Conservation (phyloP, 2,329 filamentous ascomycete species). For the Stenocarpella maydis region DNA sequence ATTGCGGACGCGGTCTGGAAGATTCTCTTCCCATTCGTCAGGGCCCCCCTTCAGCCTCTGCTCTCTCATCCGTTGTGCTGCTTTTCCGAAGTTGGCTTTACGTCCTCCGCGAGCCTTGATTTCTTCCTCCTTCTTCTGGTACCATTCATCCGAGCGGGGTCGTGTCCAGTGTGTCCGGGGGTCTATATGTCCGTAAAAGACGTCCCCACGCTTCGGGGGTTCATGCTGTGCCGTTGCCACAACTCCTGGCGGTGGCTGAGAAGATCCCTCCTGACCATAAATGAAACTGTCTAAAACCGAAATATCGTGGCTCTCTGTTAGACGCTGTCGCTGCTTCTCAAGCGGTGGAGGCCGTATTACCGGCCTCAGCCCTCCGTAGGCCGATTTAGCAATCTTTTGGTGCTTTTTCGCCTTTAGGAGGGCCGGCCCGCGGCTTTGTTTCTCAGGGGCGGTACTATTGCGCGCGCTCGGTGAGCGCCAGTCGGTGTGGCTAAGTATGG, state of each 20-base stretch:
- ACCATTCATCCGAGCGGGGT: slow-evolving; percentile 55
- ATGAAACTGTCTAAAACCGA: slow-evolving; percentile 40
- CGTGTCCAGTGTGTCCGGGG: slow-evolving; percentile 59
- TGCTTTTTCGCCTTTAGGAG: not conserved
- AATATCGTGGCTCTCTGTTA: slow-evolving; percentile 25
- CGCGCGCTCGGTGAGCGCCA: slow-evolving; percentile 11
- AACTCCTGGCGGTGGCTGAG: slow-evolving; percentile 37
- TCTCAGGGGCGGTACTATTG: slow-evolving; percentile 8
- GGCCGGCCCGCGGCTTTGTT: slow-evolving; percentile 1
- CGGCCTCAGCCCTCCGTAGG: not conserved
- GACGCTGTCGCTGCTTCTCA: slow-evolving; percentile 31
- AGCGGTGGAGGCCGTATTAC: slow-evolving; percentile 19
- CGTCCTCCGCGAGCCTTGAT: slow-evolving; percentile 57
- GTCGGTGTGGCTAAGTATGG: slow-evolving; percentile 13
- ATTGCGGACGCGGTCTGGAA: slow-evolving; percentile 54
- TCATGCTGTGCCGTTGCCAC: slow-evolving; percentile 29
- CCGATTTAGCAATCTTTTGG: slow-evolving; percentile 4
- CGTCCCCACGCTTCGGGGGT: slow-evolving; percentile 37
- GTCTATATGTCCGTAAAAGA: slow-evolving; percentile 57
- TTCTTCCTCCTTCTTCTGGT: slow-evolving; percentile 56
- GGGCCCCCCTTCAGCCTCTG: slow-evolving; percentile 39
- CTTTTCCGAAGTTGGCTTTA: slow-evolving; percentile 61
- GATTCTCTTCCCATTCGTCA: slow-evolving; percentile 40
- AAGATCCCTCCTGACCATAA: slow-evolving; percentile 40
- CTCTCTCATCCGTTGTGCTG: slow-evolving; percentile 48